Evolutionary conservation across 2,329 filamentous ascomycete species (phyloP), one percentile per base, ranked within the genome.

Genomic region (Magnaporthiopsis poae): DNA sequence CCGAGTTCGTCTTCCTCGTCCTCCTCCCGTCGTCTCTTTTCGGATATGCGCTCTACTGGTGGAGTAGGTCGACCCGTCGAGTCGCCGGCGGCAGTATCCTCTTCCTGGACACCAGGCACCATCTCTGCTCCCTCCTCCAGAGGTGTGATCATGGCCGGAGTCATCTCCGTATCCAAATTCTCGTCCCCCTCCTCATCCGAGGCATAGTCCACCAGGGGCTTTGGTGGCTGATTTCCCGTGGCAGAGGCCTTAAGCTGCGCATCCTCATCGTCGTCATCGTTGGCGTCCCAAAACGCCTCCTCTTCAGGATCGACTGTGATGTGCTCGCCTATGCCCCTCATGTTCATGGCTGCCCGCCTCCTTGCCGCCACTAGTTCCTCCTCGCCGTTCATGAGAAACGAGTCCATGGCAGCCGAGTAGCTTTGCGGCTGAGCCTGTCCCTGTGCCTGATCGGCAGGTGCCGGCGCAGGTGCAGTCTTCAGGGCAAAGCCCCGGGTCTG

Each of bases 1-100:
- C 88, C 88, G n/a, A 98, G 79, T 73, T 94, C 91, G 70, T 97
- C 93, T 66, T 96, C 93, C 62, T 97, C 94, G 69, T 96, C 92
- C 67, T 97, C 94, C 74, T 96, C 93, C 71, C 95, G 86, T 63
- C 94, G 86, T 63, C 94, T 89, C 77, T 98, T 98, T 75, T 96
- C 91, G 0, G 92, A 90, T 25, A 96, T 78, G 66, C 91, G 85
- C 76, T 96, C 92, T 0, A 88, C 90, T 3, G 89, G 78, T 71
- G 27, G 36, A 11, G 64, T 21, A 36, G 7, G 74, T 73, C 18
- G 77, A 70, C 35, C 75, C 12, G 59, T 46, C n/a, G 33, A 65
- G 8, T 70, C 72, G 60, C 75, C 72, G 13, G 74, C 13, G 66
- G 69, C 63, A 56, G 68, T 60, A 60, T 70, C 60, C 66, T 66